phyloP scores from a whole-genome alignment of 805 yeast species.

The Ogataea chonburiensis region DNA sequence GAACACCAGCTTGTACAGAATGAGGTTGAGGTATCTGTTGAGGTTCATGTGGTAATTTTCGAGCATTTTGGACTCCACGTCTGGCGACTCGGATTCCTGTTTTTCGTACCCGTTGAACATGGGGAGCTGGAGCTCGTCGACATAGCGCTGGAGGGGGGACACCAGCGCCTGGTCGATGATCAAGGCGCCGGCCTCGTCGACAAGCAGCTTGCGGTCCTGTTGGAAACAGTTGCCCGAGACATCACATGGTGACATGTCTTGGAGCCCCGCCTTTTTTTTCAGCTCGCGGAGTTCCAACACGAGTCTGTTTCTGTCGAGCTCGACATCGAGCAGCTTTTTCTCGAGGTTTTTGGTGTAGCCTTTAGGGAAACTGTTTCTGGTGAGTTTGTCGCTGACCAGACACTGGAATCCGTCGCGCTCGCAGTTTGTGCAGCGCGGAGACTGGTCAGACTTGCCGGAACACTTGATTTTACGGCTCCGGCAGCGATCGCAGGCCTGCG shows the following conservation, averaged over 20 bases:
- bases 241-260: no score
- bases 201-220: constrained; percentile 6
- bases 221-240: not conserved
- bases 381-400: constrained; percentile 67
- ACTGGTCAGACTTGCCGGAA: constrained; percentile 53
- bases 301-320: constrained; percentile 49
- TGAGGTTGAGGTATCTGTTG: constrained; percentile 35
- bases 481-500: constrained; percentile 83
- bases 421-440: constrained; percentile 67
- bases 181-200: constrained; percentile 24
- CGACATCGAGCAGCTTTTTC: constrained; percentile 56
- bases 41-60: constrained; percentile 37
- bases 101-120: constrained; percentile 33
- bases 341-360: constrained; percentile 80
- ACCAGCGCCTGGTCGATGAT: constrained; percentile 31
- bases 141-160: constrained; percentile 25
- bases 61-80: constrained; percentile 21
- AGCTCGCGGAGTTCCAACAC: constrained; percentile 35
- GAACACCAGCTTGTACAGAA: constrained; percentile 34
- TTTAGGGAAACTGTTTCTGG: constrained; percentile 76
- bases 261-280: constrained; percentile 16
- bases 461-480: constrained; percentile 75
- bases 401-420: constrained; percentile 63
- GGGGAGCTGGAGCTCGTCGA: constrained; percentile 25
- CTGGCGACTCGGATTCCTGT: constrained; percentile 10